A percentile compares a stretch with the other conserved stretches of the same genome.
These are phyloP conservation scores for Cladosporium oxysporum DNA, from an alignment of 2,329 filamentous ascomycete genomes.

Conservation along the genomic window DNA sequence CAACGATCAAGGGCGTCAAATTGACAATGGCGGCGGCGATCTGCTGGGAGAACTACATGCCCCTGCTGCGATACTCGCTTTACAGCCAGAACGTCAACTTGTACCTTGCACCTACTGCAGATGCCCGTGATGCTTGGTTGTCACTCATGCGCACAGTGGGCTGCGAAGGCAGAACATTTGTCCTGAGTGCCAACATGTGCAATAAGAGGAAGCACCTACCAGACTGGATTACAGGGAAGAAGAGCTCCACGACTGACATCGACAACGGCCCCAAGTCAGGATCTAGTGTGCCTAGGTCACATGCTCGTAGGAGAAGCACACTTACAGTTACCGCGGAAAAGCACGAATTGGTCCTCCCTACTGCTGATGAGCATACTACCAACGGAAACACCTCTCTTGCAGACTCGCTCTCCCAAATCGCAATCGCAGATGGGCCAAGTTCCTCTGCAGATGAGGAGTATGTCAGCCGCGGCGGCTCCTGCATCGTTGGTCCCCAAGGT, in stretches of 20 bases:
- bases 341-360: constrained; percentile 55
- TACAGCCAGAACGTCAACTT: constrained; percentile 91
- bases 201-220: constrained; percentile 61
- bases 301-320: constrained; percentile 42
- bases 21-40: constrained; percentile 84
- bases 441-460: constrained; percentile 50
- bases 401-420: constrained; percentile 16
- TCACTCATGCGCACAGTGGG: constrained; percentile 79
- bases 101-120: constrained; percentile 87
- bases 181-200: constrained; percentile 84
- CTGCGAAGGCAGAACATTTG: constrained; percentile 80
- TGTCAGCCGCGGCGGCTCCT: constrained; percentile 74
- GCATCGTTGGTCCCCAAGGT: constrained; percentile 76
- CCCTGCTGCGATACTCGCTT: constrained; percentile 76
- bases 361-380: constrained; percentile 17
- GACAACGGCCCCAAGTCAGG: background rate
- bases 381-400: constrained; percentile 13
- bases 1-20: constrained; percentile 74
- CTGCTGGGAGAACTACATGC: constrained; percentile 98
- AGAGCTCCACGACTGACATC: background rate
- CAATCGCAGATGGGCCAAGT: constrained; percentile 17
- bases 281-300: constrained; percentile 8
- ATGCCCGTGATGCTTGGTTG: constrained; percentile 80
- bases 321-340: constrained; percentile 50
- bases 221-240: constrained; percentile 52